phyloP scores from a whole-genome alignment of 2,329 filamentous ascomycete genomes.

The Fusarium longipes region DNA sequence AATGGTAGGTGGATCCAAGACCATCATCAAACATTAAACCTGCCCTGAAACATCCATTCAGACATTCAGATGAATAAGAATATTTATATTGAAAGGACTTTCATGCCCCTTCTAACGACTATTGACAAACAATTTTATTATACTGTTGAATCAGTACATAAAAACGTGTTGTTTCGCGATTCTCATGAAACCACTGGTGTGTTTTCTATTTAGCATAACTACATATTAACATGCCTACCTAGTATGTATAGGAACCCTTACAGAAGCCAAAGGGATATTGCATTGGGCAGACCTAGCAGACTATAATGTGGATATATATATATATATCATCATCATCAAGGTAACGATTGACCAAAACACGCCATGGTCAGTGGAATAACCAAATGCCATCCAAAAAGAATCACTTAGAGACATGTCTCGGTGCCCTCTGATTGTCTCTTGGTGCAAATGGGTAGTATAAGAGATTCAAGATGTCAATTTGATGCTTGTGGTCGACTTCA shows the following conservation, averaged over 20 bases:
- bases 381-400: neutral
- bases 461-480: neutral
- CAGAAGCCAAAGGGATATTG: too few relatives aligned
- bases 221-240: neutral
- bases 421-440: neutral
- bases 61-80: neutral
- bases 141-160: too few relatives aligned
- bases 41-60: constrained; percentile 1
- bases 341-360: neutral
- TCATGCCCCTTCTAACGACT: neutral
- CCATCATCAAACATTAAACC: neutral
- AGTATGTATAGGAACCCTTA: too few relatives aligned
- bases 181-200: neutral
- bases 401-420: neutral
- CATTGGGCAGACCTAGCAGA: too few relatives aligned
- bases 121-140: neutral
- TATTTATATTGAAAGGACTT: neutral
- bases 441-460: neutral
- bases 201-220: neutral
- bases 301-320: too few relatives aligned
- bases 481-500: neutral
- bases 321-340: too few relatives aligned
- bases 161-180: neutral
- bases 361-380: neutral
- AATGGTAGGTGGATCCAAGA: neutral